Base-by-base conservation (phyloP, 495 filamentous ascomycete species). In the Talaromyces ruber region DNA sequence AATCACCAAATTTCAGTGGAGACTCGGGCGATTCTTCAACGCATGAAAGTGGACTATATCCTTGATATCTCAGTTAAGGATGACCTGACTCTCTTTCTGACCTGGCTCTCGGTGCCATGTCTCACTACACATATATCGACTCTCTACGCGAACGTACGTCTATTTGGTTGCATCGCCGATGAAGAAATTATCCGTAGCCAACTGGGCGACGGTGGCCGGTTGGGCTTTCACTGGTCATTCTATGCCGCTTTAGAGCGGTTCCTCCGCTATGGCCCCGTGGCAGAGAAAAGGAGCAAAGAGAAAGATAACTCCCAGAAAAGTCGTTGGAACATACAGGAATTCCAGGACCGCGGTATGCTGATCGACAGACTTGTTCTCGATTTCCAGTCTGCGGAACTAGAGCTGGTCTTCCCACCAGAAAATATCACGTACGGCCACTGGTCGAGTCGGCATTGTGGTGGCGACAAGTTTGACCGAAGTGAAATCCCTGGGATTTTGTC, bases 201-300 rank as follows among this genome's bases (percentile, higher is more conserved):
- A 18, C 11, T n/a, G 9, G 58, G 58, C 18, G 45, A 61, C 39
- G 65, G 64, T 9, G 64, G 67, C 28, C 58, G 25, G 2, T 16
- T 39, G 1, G 61, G 67, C 8, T 58, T 67, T 26, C 61, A 63
- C n/a, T 67, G 67, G 67, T 34, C 28, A 9, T 69, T 67, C 55
- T 66, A 65, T 56, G 65, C 63, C 4, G n/a, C 64, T 16, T 56
- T 65, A 8, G 62, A 67, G 37, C 62, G 63, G 12, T 69, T 67
- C 58, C 34, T 67, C 12, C 60, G 53, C 1, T 65, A 65, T 55
- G 67, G 67, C 3, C 67, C 67, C 8, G 60, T 69, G 50, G 65
- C 25, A 9, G 63, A 47, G 51, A 66, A 64, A 22, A 62, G 57
- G 28, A 8, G 52, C 22, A 55, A 55, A 29, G 16, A 29, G 6